Evolutionary conservation across 2,329 filamentous ascomycete genomes (phyloP), one percentile per base, ranked within the genome.

Genomic region (Endoconidiophora laricicola): DNA sequence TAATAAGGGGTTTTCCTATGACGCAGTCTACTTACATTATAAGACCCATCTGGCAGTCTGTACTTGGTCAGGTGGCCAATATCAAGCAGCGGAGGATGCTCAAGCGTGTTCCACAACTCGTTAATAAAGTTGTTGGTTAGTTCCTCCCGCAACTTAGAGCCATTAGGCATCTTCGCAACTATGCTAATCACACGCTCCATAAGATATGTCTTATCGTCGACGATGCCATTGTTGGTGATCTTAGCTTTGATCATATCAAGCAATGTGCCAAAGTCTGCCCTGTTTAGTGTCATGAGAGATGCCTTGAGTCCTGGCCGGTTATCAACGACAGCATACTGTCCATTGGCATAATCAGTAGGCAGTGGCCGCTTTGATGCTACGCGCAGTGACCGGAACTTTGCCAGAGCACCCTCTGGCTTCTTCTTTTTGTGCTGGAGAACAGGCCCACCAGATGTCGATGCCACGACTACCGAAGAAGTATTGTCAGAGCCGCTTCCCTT

Each of bases 131-230:
- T 62, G 57, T 81, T 78, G 6, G 82, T 86, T 44, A 87, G 66
- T 47, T 78, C 65, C 40, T 72, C 67, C 7, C 81, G 71, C 23
- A 73, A 69, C 57, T 73, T 74, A 1, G 81, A 86, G 49, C 72
- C 67, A 46, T 71, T 64, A 1, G 79, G 80, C 33, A 86, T 67
- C 29, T 72, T 73, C 10, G 79, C 71, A 4, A 85, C 80, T 14
- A 86, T 68, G 66, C 80, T 74, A 54, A 86, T 85, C 4, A 81
- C 71, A 6, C 76, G 70, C 62, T 86, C 83, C 77, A 86, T 84
- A 42, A 86, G 67, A 70, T 85, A 83, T 1, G 79, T 83, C 65
- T 82, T 83, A 66, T 90, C 85, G 57, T 90, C 79, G 4, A 76
- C 63, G 9, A 80, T 68, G 44, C 75, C 68, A 52, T 72, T 71